Evolutionary conservation across 2,329 filamentous ascomycete genomes (phyloP), one percentile per base, ranked within the genome.

Genomic region (Periconia sp.): DNA sequence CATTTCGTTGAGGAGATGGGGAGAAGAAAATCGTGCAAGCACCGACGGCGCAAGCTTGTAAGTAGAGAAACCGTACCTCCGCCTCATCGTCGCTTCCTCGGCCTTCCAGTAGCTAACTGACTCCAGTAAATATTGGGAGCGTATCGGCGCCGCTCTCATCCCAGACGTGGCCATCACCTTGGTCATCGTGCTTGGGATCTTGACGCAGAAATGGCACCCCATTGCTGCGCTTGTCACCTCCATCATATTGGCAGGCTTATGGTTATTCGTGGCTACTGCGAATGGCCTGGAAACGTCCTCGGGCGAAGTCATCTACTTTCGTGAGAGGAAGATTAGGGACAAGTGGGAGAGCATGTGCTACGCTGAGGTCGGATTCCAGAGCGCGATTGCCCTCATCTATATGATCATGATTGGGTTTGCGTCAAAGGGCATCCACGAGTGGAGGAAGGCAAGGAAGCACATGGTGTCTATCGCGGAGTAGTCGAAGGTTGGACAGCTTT

Each of bases 1-100:
- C 48, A 3, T 37, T 2, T 47, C 58, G 6, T 49, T 56, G 17
- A 47, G 47, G 15, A 31, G 3, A 20, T 58, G 53, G 53, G 41
- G 42, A 37, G 42, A 45, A 30, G 23, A 37, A 37, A 11, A 27
- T 27, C 15, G 33, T 37, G 33, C 5, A 37, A 13, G 33, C 33
- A 37, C 3, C 33, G 10, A 37, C 10, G 33, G 33, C 33, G 11
- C 33, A 37, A 27, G 8, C 8, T 5, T 37, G 33, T 37, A 37
- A 37, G 33, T 37, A 3, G 13, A 27, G 23, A 27, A 27, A 3
- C 23, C 23, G 6, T n/a, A 37, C 15, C 11, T 37, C 33, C 33
- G 3, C 11, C 33, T 37, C 33, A 37, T 37, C 33, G 11, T n/a
- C 15, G 15, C 19, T 11, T 17, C 17, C 46, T 41, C 31, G 20